A percentile compares a stretch with the other conserved stretches of the same genome.
Conservation (phyloP, 2,329 filamentous ascomycete genomes). For the Verticillium zaregamsianum region DNA sequence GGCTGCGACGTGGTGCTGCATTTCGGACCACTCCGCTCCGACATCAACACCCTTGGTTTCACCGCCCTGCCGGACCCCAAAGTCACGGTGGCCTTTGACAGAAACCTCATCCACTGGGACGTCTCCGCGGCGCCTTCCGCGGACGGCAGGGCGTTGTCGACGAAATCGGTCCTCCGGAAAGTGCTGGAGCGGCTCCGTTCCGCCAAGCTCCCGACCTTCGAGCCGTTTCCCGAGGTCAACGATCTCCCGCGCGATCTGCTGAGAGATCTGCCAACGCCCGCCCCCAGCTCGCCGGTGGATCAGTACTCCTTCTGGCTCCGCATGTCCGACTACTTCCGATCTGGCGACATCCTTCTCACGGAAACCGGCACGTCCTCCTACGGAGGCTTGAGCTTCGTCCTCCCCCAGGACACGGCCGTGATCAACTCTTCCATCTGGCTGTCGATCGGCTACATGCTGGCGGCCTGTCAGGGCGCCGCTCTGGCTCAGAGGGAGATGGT, state of each 20-base stretch:
- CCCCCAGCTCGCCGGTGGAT: conserved; percentile 31
- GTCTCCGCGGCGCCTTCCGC: too few species aligned
- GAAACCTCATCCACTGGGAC: background rate
- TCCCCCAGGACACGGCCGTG: conserved; percentile 42
- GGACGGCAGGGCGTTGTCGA: conserved; percentile 23
- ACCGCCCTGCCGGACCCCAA: background rate
- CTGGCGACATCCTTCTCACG: conserved; percentile 51
- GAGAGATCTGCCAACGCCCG: conserved; percentile 10
- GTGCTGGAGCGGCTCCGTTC: conserved; percentile 13
- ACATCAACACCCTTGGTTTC: background rate
- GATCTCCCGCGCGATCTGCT: conserved; percentile 20
- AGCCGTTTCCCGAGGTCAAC: background rate
- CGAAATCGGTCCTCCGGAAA: conserved; percentile 19
- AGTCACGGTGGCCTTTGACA: background rate
- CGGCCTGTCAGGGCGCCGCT: conserved; percentile 50
- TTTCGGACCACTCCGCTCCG: conserved; percentile 27
- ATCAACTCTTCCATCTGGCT: conserved; percentile 53
- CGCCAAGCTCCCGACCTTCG: conserved; percentile 1
- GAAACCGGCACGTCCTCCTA: conserved; percentile 56
- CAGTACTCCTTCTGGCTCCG: conserved; percentile 43
- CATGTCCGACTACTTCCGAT: conserved; percentile 23
- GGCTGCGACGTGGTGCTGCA: conserved; percentile 33
- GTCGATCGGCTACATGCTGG: conserved; percentile 58
- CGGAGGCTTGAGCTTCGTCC: conserved; percentile 44
- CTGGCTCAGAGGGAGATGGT: conserved; percentile 47